Evolutionary conservation across 2,329 filamentous ascomycete species (phyloP), one percentile per base, ranked within the genome.

Genomic region (Penicillium sp.): DNA sequence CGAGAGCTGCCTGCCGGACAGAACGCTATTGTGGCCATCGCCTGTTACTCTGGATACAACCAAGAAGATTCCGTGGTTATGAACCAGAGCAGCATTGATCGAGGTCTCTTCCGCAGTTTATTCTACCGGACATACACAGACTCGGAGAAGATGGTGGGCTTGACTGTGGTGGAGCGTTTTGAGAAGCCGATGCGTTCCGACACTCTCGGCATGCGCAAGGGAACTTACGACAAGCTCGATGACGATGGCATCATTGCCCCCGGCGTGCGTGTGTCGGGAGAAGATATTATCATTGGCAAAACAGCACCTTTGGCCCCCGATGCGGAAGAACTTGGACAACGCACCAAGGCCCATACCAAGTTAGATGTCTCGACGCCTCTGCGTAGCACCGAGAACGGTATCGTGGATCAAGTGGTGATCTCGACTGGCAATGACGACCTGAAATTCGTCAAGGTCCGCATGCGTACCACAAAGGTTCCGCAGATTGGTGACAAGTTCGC

Each of bases 1-100:
- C 80, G 92, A 68, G 92, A 98, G 66, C 73, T 98, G 42, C 92
- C 92, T 12, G 92, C 92, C 11, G 92, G 92, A 2, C 92, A 98
- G 64, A 98, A 98, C 58, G 92, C 92, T 13, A 98, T 98, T 55
- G 92, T 98, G 9, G 93, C 92, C 27, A 98, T 98, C 67, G 82
- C 88, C 42, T 93, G 85, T 64, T 98, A 98, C 69, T 95, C 89
- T 37, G 92, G 92, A 43, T 98, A 98, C 73, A 98, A 98, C 67
- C 93, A 98, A 65, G 92, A 98, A 87, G 92, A 98, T 80, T 98
- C 92, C 51, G 90, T 98, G 52, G 95, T 98, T 57, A 96, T 98
- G 92, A 98, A 98, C 66, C 92, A 98, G 71, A 95, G 88, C 70
- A 95, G 88, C 66, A 96, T 98, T 57, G 92, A 98, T 65, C 85